phyloP scores from a whole-genome alignment of 2,329 filamentous ascomycete species.

The Colletotrichum karsti region DNA sequence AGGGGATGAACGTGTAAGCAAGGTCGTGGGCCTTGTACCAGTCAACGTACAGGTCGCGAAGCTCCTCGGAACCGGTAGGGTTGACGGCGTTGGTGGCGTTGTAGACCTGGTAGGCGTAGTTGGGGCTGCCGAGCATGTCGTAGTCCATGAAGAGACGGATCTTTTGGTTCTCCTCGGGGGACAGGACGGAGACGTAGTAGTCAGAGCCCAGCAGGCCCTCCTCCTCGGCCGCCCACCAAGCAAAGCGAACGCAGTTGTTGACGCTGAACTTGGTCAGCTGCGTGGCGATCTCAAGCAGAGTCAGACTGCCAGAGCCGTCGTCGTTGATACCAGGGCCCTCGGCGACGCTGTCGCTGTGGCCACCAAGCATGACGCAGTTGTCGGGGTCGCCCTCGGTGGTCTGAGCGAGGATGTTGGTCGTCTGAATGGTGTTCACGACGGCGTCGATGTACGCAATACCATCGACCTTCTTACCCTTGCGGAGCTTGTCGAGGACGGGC shows the following conservation, averaged over 20 bases:
- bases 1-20: slow-evolving; percentile 76
- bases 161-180: slow-evolving; percentile 66
- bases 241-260: slow-evolving; percentile 73
- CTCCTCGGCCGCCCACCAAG: slow-evolving; percentile 75
- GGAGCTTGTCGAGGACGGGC: slow-evolving; percentile 62
- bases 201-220: slow-evolving; percentile 71
- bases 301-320: slow-evolving; percentile 74
- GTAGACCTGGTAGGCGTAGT: slow-evolving; percentile 75
- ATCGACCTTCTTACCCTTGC: slow-evolving; percentile 57
- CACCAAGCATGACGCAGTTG: slow-evolving; percentile 73
- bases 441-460: slow-evolving; percentile 69
- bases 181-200: slow-evolving; percentile 65
- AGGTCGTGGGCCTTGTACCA: slow-evolving; percentile 71
- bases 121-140: slow-evolving; percentile 74
- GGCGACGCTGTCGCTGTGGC: slow-evolving; percentile 69
- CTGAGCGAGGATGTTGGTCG: slow-evolving; percentile 70
- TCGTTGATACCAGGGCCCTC: slow-evolving; percentile 81
- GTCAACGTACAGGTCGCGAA: slow-evolving; percentile 72
- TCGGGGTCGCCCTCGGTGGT: slow-evolving; percentile 66
- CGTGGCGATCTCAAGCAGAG: slow-evolving; percentile 69
- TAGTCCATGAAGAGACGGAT: slow-evolving; percentile 76
- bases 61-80: slow-evolving; percentile 75
- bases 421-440: slow-evolving; percentile 60
- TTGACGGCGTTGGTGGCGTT: slow-evolving; percentile 75
- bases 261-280: slow-evolving; percentile 66